Base-by-base conservation (phyloP, 306 rosid genomes). In the Carpinus fangiana region DNA sequence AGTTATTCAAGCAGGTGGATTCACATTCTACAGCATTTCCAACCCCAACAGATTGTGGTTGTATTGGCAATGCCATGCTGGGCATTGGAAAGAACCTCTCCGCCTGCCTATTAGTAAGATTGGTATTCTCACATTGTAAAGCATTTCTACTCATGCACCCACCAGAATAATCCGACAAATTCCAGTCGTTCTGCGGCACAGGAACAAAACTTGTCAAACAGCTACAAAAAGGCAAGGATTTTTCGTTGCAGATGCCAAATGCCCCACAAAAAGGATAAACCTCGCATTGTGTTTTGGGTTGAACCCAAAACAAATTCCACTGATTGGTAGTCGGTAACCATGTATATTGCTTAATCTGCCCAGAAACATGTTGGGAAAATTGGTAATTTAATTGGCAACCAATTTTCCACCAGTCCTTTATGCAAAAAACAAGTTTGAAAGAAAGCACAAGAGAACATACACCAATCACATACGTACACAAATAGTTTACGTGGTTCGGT, bases 61-160 rank as follows among this genome's bases (percentile, higher is more conserved):
- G 55, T 14, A 62, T 81, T 13, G 91, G 93, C 70, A 85, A 73
- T 11, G 41, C 59, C 85, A 86, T 71, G 77, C 76, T 69, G 34
- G 78, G 21, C 59, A 84, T 10, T 41, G 51, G 18, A 2, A 17
- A 18, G 72, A 93, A 93, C 76, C 82, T 73, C 73, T 91, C 97
- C 28, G 7, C 65, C 16, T 46, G 80, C 12, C 77, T 82, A 18
- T 38, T 79, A 17, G 74, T 53, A 38, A 57, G 48, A 54, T 46
- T 76, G 2, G 73, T 41, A 70, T 66, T 71, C 77, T 60, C 92
- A 48, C 70, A 64, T 10, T 34, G 70, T 36, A 34, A 64, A 17
- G 70, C 4, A 17, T 12, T 64, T 64, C 2, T 64, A 47, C 47
- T 64, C 45, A 2, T 38, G 45, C 70, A 64, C 14, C 70, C 70